phyloP scores from a whole-genome alignment of 106 monocot genomes.

The Dendrobium officinale region DNA sequence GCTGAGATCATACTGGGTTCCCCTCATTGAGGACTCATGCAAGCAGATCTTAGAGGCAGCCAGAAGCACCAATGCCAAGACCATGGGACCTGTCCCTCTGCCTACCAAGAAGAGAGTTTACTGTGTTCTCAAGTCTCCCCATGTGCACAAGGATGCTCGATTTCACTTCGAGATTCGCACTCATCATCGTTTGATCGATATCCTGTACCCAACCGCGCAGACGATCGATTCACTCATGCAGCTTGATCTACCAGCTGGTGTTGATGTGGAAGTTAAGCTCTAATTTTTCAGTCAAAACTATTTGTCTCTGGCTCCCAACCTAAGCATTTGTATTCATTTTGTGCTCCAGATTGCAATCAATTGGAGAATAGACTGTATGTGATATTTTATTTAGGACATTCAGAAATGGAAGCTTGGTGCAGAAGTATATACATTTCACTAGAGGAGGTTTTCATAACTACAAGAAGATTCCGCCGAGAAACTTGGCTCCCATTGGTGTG shows the following conservation, averaged over 20 bases:
- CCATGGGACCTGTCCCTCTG: constrained; percentile 85
- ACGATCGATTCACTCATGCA: constrained; percentile 91
- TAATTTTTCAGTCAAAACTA: constrained; percentile 16
- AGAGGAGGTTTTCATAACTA: no score
- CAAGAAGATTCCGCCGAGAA: no score
- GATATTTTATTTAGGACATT: no score
- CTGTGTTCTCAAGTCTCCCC: constrained; percentile 93
- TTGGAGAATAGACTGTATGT: no score
- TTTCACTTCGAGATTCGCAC: constrained; percentile 97
- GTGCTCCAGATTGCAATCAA: background rate
- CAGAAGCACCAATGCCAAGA: constrained; percentile 81
- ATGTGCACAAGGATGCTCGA: constrained; percentile 92
- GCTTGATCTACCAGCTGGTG: constrained; percentile 89
- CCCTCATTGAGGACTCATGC: constrained; percentile 90
- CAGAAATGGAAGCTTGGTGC: no score
- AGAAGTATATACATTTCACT: no score
- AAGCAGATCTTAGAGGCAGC: constrained; percentile 95
- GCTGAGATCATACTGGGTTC: constrained; percentile 90
- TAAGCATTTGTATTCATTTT: background rate
- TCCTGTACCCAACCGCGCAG: constrained; percentile 79
- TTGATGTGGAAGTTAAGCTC: constrained; percentile 94
- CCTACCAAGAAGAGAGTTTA: constrained; percentile 84
- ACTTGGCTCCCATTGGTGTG: no score
- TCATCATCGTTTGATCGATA: constrained; percentile 73
- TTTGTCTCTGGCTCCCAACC: background rate